Base-by-base conservation (phyloP, 257 asterid species). In the Scutellaria galericulata region DNA sequence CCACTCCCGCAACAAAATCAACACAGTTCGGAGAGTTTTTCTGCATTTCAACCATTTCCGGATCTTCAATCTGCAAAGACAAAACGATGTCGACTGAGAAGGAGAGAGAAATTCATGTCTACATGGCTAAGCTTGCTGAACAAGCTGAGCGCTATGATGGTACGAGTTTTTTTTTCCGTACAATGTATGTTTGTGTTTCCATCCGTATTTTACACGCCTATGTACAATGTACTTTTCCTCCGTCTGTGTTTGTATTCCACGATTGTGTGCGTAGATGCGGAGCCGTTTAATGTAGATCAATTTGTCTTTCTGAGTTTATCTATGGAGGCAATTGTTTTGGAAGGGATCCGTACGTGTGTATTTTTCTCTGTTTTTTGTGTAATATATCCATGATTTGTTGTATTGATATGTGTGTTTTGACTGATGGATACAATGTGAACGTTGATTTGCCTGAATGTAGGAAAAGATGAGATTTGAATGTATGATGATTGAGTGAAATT, bases 81-180 rank as follows among this genome's bases (percentile, higher is more conserved):
- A 60, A 24, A 10, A 62, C 59, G 70, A 87, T 87, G 93, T 78
- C 89, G 66, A 79, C 79, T 51, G 91, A 84, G 66, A 84, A 79
- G 68, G 96, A 86, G 81, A 85, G 96, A 77, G 87, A 87, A 45
- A 76, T 81, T 59, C 91, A 84, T 65, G 91, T 87, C 37, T 89
- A 89, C 91, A 52, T 80, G 87, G 96, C 96, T 63, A 87, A 87
- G 82, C 87, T 88, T 2, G 82, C 95, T 2, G 95, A 88, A 70
- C 95, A 88, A 72, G 95, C 95, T 51, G 96, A 89, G 76, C 96
- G 94, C 18, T 89, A 89, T 24, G 96, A 89, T 37, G 96, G 96
- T 89, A 77, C 57, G 69, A 7, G 4, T 64, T 20, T 9, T 64
- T 20, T 71, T 57, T 41, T 37, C 41, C 56, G 6, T 42, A 35